phyloP scores from a whole-genome alignment of 2,329 filamentous ascomycete genomes.

The Fusarium pseudoanthophilum region DNA sequence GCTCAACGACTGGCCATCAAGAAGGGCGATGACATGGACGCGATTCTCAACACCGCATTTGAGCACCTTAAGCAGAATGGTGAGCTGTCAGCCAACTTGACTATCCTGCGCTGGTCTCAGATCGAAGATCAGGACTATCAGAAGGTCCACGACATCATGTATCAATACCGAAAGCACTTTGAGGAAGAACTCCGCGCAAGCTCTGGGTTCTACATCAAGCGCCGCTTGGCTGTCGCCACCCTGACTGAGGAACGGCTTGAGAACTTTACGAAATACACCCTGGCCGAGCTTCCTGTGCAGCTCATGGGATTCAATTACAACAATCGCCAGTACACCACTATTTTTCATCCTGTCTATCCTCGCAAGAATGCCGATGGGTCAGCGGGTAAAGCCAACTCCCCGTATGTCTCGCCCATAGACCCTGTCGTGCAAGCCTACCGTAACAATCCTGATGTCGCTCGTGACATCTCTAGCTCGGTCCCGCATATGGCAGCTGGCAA shows the following conservation, averaged over 20 bases:
- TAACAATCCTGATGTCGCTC: background rate
- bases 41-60: background rate
- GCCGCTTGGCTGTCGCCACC: background rate
- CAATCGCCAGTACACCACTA: background rate
- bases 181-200: background rate
- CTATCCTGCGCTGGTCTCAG: background rate
- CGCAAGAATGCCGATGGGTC: background rate
- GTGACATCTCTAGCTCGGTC: background rate
- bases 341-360: background rate
- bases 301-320: background rate
- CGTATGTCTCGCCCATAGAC: constrained; percentile 3
- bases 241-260: background rate
- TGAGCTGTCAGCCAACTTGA: background rate
- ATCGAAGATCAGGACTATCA: background rate
- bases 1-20: background rate
- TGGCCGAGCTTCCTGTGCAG: background rate
- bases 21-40: background rate
- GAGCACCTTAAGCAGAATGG: background rate
- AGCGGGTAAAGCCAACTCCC: background rate
- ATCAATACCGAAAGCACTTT: background rate
- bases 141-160: background rate
- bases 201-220: constrained; percentile 5
- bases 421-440: background rate
- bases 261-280: background rate
- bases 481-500: background rate